Base-by-base conservation (phyloP, 176 grass and related monocot species). In the Aechmea fasciata region DNA sequence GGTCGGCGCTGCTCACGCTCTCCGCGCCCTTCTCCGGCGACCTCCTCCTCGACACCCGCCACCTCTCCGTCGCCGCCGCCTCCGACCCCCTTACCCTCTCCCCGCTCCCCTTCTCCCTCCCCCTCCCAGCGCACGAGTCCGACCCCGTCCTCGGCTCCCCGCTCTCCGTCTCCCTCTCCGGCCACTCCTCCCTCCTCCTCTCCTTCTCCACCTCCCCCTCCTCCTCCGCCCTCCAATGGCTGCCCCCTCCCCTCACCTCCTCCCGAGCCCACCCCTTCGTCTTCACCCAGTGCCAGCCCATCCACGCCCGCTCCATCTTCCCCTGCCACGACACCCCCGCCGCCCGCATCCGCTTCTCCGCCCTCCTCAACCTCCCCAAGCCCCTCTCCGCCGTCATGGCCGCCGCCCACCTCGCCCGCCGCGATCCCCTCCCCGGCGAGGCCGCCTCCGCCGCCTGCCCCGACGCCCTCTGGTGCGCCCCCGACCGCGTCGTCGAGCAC, bases 251-350 rank as follows among this genome's bases (percentile, higher is more conserved):
- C 47, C 90, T 85, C 69, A 88, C 80, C 51, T 64, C 82, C 61
- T 67, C 77, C 33, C 74, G 76, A 7, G 20, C 15, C 1, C 74
- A 75, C 57, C 85, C 90, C 63, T 97, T 89, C 20, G 89, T 91
- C 57, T 97, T 81, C 85, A 92, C 93, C 20, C 93, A 97, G 83
- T 97, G 93, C 68, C 89, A 92, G 3, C 85, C 93, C 79, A 85
- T 97, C 73, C 93, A 97, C 65, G 89, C 86, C 50, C 88, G 93
- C 28, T 97, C 93, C 51, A 41, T 96, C 75, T 96, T 96, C 83
- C 93, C 92, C 17, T 90, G 78, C 81, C 19, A 77, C 28, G 74
- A 77, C 65, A 77, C 74, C 10, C 74, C 74, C 25, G 65, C 65
- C 65, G 74, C 74, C 6, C 64, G 65, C 15, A 49, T 80, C 29